Percentiles rank a stretch among this genome's conserved stretches.
phyloP scores from a whole-genome alignment of 805 yeast genomes.

The Yamadazyma takamatsuzukensis region DNA sequence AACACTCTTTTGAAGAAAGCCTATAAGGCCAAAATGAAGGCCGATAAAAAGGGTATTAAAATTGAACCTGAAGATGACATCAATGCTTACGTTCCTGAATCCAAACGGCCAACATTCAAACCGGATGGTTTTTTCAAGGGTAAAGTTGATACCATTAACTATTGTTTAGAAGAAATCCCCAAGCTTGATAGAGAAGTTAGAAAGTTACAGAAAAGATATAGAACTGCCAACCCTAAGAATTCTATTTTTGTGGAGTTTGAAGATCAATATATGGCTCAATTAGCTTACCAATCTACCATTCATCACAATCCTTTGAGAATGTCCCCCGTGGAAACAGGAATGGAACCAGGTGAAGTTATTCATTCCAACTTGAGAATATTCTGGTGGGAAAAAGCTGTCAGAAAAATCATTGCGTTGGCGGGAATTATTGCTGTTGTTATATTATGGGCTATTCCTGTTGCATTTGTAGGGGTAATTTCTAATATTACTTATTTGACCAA shows the following conservation, averaged over 20 bases:
- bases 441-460: slow-evolving; percentile 96
- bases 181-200: slow-evolving; percentile 53
- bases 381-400: slow-evolving; percentile 72
- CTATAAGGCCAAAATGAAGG: slow-evolving; percentile 57
- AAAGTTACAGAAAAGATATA: slow-evolving; percentile 49
- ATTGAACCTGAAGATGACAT: slow-evolving; percentile 48
- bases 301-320: slow-evolving; percentile 67
- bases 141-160: slow-evolving; percentile 61
- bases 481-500: slow-evolving; percentile 73
- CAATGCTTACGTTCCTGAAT: slow-evolving; percentile 55
- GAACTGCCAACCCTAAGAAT: slow-evolving; percentile 60
- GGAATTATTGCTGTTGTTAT: slow-evolving; percentile 59
- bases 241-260: slow-evolving; percentile 78
- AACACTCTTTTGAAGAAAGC: slow-evolving; percentile 57
- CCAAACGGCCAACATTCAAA: slow-evolving; percentile 63
- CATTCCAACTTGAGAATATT: slow-evolving; percentile 75
- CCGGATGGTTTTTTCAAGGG: slow-evolving; percentile 39
- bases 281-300: slow-evolving; percentile 60
- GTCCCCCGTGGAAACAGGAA: slow-evolving; percentile 57
- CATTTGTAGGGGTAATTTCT: slow-evolving; percentile 93
- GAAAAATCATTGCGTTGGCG: slow-evolving; percentile 49
- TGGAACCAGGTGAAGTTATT: slow-evolving; percentile 58
- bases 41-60: slow-evolving; percentile 58
- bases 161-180: slow-evolving; percentile 56
- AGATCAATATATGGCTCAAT: slow-evolving; percentile 69